Base-by-base conservation (phyloP, 1,284 basidiomycete species). In the Pseudozyma sp. region DNA sequence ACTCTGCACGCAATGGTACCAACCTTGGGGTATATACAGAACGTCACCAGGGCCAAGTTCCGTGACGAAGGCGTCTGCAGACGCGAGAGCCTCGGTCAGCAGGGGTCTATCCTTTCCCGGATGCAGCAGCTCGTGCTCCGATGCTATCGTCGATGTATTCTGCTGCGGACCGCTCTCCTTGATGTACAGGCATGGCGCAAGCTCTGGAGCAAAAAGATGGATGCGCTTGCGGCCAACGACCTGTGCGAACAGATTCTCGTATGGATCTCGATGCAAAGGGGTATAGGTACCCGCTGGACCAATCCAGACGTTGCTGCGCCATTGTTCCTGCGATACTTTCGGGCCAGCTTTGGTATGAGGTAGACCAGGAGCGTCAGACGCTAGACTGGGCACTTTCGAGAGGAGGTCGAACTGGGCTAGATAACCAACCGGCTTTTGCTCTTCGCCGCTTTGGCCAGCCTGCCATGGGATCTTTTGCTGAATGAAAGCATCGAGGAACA, bases 401-500 rank as follows among this genome's bases (percentile, higher is more conserved):
- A 79, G 65, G 21, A 79, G 55, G 43, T 79, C 76, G 21, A 57
- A 76, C 38, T 79, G 77, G 4, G 77, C 77, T 44, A 78, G 44
- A 34, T 79, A 79, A 13, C 77, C 77, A 0, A 79, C 69, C 3
- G 59, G 60, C 21, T 50, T 47, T 34, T 69, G 47, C 14, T 58
- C 34, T 42, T 47, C n/a, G 10, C 25, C 25, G 21, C 31, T 18
- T 36, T 12, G 12, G 7, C 11, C 43, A 2, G 47, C 18, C 39
- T 58, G 52, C 64, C 67, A 79, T 2, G 71, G 76, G 36, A 79
- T 79, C 48, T 62, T 63, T 52, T 54, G 49, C 16, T 60, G 51
- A 16, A 79, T 63, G 49, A 79, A 79, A 14, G 77, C 76, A n/a
- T 79, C 77, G 51, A 77, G 57, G 44, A 79, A 79, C 25, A 77